Evolutionary conservation across 805 yeast genomes (phyloP), one percentile per base, ranked within the genome.

Genomic region (Ascoidea tarda): DNA sequence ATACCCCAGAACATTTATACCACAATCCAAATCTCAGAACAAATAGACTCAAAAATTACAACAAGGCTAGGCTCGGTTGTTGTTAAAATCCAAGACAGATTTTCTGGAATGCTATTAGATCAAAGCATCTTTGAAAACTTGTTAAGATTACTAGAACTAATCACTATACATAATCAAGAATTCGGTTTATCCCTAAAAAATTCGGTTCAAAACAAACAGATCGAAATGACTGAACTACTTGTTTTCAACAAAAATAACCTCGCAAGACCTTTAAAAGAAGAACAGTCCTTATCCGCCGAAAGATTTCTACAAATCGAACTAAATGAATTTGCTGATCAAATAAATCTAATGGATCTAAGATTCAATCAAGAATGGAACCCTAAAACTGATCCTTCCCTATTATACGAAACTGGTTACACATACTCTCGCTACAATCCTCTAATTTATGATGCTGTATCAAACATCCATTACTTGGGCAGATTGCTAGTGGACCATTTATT

Each of bases 351-450:
- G 54, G 87, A 86, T 63, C 68, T 82, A 53, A 75, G 74, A 51
- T 86, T 84, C 60, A 80, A 78, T 64, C 66, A 66, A 16, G 61
- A 66, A 2, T 91, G 97, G 97, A 82, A 86, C 53, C 89, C 96
- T 4, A 75, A 82, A 55, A 66, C 70, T 12, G 98, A 91, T 67
- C 79, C 83, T 54, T 84, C 96, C 0, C 70, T 90, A 53, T 70
- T 89, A 46, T 79, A 84, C 56, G 81, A 77, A 52, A 68, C 70
- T 5, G 62, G 63, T 38, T 66, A 63, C 51, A 66, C 67, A 52
- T 58, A 70, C 66, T 60, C 79, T 55, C 67, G 78, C 52, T 60
- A 77, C 54, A 87, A 88, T 60, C 96, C 97, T 1, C 72, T 90
- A 50, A 77, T 87, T 5, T 88, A 87, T 69, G 83, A 84, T 60